Conservation (phyloP, 768 basidiomycete genomes). For the Xanthoconium stramineum region DNA sequence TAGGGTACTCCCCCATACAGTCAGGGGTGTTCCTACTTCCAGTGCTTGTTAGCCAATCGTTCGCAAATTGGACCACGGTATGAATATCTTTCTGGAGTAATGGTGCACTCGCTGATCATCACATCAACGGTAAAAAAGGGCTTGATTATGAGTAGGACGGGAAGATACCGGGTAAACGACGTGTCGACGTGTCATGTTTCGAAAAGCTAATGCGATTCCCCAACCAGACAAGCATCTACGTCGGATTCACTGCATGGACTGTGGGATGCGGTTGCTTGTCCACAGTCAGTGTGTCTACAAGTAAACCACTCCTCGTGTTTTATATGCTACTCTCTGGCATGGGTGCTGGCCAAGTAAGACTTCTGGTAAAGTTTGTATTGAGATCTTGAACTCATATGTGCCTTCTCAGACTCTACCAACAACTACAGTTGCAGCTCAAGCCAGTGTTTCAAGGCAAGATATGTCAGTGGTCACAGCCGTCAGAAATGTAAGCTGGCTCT, state of each 20-base stretch:
- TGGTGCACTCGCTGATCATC: neutral
- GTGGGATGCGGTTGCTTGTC: slow-evolving; percentile 71
- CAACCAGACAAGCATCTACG: slow-evolving; percentile 35
- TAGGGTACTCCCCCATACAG: slow-evolving; percentile 63
- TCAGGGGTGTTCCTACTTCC: slow-evolving; percentile 68
- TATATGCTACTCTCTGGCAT: slow-evolving; percentile 59
- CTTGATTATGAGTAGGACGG: slow-evolving; percentile 59
- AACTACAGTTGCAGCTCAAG: slow-evolving; percentile 70
- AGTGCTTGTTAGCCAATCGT: slow-evolving; percentile 61
- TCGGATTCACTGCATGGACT: slow-evolving; percentile 67
- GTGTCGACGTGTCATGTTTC: neutral
- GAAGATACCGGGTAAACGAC: slow-evolving; percentile 51
- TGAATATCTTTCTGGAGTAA: slow-evolving; percentile 14
- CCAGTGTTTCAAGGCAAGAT: slow-evolving; percentile 63
- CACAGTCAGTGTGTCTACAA: slow-evolving; percentile 49
- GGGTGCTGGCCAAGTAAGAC: slow-evolving; percentile 55
- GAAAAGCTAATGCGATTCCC: neutral
- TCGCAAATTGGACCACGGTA: slow-evolving; percentile 53
- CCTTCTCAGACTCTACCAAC: slow-evolving; percentile 50
- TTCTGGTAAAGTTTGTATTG: neutral
- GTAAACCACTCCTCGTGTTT: slow-evolving; percentile 50
- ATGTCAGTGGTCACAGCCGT: slow-evolving; percentile 77
- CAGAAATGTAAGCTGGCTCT: slow-evolving; percentile 45
- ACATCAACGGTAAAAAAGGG: slow-evolving; percentile 37
- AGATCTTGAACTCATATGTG: neutral